Evolutionary conservation across 768 basidiomycete genomes (phyloP).

Genomic region (Infundibulicybe gibba): DNA sequence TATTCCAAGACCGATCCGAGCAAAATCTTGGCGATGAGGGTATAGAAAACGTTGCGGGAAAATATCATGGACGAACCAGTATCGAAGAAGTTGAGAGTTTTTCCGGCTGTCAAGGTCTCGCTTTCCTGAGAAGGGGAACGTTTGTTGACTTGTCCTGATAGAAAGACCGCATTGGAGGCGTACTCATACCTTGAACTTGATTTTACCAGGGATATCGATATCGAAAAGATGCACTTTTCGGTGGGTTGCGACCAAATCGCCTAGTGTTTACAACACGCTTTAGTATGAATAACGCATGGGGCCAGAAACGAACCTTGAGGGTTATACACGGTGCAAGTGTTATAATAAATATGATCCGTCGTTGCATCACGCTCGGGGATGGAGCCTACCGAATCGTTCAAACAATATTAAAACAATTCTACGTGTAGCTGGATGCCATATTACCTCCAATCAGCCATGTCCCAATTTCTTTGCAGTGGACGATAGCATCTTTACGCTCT

Average conservation of each 20-base stretch:
- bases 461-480: conserved; percentile 71
- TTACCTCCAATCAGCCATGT: conserved; percentile 94
- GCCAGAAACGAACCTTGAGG: conserved; percentile 50
- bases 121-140: conserved; percentile 58
- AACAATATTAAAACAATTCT: neutral
- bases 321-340: conserved; percentile 90
- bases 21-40: conserved; percentile 62
- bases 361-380: conserved; percentile 79
- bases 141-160: conserved; percentile 3
- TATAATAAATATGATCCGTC: conserved; percentile 77
- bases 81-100: conserved; percentile 73
- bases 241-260: conserved; percentile 82
- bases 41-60: neutral
- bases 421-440: neutral
- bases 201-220: conserved; percentile 92
- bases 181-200: conserved; percentile 71
- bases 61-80: conserved; percentile 51
- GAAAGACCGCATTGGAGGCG: too few relatives aligned
- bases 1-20: conserved; percentile 93
- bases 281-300: neutral
- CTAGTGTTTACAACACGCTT: conserved; percentile 28
- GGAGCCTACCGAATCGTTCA: conserved; percentile 56
- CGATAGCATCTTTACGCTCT: conserved; percentile 81
- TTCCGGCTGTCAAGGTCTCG: conserved; percentile 80
- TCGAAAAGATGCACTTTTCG: conserved; percentile 97